Conservation (phyloP, 306 rosid species). For the Oemleria cerasiformis region DNA sequence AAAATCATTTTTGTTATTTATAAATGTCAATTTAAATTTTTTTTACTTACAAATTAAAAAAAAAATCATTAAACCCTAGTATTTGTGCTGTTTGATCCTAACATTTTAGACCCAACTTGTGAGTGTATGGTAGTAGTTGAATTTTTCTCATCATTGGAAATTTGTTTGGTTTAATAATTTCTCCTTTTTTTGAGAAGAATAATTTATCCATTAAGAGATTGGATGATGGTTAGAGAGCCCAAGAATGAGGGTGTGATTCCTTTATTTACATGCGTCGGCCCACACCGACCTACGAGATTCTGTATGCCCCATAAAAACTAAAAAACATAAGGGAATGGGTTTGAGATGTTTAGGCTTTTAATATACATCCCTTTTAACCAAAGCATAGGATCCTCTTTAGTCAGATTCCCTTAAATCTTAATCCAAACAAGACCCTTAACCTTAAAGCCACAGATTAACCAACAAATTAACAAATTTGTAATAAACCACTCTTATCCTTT, state of each 20-base stretch:
- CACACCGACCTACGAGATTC: conserved; percentile 24
- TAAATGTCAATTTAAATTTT: no score
- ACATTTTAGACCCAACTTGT: no score
- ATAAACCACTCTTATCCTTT: neutral
- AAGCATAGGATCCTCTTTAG: conserved; percentile 45
- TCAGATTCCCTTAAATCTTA: conserved; percentile 23
- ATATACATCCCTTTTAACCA: conserved; percentile 23
- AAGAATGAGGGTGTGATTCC: neutral
- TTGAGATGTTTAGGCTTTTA: conserved; percentile 15
- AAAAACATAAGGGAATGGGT: conserved; percentile 9
- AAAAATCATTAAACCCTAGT: no score
- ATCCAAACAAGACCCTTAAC: conserved; percentile 2
- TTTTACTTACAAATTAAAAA: no score
- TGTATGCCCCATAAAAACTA: conserved; percentile 11
- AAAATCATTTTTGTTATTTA: no score
- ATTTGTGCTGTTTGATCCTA: no score
- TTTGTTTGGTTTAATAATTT: no score
- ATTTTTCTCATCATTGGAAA: neutral
- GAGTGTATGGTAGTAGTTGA: neutral
- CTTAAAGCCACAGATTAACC: neutral
- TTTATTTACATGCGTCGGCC: conserved; percentile 3
- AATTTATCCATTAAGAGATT: neutral
- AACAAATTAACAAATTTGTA: neutral
- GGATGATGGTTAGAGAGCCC: neutral
- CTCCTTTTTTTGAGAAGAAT: neutral